Evolutionary conservation across 768 basidiomycete species (phyloP), one percentile per base, ranked within the genome.

Genomic region (Boletus sp.): DNA sequence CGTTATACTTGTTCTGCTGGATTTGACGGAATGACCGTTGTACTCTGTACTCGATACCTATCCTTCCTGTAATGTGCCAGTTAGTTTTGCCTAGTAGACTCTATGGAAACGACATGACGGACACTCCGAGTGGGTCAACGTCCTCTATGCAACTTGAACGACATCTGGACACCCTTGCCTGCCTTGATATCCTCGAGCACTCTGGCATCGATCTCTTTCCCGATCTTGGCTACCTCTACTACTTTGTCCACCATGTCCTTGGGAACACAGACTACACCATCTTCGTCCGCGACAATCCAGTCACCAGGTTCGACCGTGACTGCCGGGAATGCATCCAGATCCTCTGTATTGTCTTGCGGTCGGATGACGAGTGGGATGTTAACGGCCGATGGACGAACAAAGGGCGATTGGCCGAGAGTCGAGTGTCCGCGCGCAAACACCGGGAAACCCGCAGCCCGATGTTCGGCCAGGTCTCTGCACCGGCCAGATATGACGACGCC

Each of bases 231-330:
- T 24, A 82, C 52, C 40, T 82, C 77, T 5, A 84, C 62, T 1
- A 92, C 91, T 55, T 81, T 68, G 17, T 72, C 73, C 36, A 83
- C 78, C 46, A 86, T 60, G 4, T 71, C 75, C 35, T 68, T 72
- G 2, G 92, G 87, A 29, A 96, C 81, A 64, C 86, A 90, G 3
- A 98, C 90, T 1, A 95, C 91, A 2, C 95, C 94, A 67, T 97
- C 90, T 55, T 85, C 80, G 70, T 97, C 94, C 28, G 86, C 92
- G n/a, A 94, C 70, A 47, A 96, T 81, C 80, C 86, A 82, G 69
- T 95, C 94, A 2, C 86, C 89, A 2, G 94, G 87, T 17, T 82
- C 67, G 7, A 96, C 79, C 3, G 65, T 78, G 11, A 85, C 78
- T 1, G 82, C 59, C 3, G 84, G 81, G 62, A 89, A 85, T 9